Evolutionary conservation across 2,329 filamentous ascomycete species (phyloP).

Genomic region (Hypocreales sp.): DNA sequence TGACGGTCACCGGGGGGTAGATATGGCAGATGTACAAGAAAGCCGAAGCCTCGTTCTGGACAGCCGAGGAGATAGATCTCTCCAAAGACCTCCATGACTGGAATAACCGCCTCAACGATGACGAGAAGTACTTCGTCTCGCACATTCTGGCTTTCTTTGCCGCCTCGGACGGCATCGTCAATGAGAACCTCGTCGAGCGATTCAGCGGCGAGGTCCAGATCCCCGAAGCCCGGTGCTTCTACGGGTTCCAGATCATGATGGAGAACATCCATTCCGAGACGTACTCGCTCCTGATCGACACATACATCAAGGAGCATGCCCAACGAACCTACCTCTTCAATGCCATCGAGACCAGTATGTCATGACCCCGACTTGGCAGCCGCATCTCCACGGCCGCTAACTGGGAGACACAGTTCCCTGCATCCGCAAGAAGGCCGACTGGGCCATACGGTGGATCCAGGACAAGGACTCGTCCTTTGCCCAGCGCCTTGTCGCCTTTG

Average conservation of each 20-base stretch:
- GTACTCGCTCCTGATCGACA: slow-evolving; percentile 97
- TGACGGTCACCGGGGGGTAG: no score
- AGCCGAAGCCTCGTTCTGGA: slow-evolving; percentile 99
- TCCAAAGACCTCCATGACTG: slow-evolving; percentile 99
- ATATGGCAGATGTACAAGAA: slow-evolving; percentile 99
- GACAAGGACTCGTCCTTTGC: slow-evolving; percentile 92
- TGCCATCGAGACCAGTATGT: slow-evolving; percentile 89
- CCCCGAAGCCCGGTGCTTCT: slow-evolving; percentile 97
- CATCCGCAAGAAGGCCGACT: slow-evolving; percentile 97
- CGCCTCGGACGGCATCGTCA: slow-evolving; percentile 96
- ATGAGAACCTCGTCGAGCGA: slow-evolving; percentile 96
- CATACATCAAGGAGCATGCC: slow-evolving; percentile 95
- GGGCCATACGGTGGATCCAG: slow-evolving; percentile 88
- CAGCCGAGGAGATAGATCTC: slow-evolving; percentile 95
- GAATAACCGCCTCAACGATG: slow-evolving; percentile 94
- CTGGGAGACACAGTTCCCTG: slow-evolving; percentile 51
- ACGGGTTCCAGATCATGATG: slow-evolving; percentile 99
- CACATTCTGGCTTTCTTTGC: slow-evolving; percentile 99
- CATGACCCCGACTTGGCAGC: background rate
- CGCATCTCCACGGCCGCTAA: slow-evolving; percentile 6
- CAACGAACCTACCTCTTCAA: slow-evolving; percentile 95
- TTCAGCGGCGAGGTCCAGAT: slow-evolving; percentile 96
- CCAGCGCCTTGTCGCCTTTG: slow-evolving; percentile 89
- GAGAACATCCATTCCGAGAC: slow-evolving; percentile 99
- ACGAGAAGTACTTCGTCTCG: slow-evolving; percentile 96